Conservation (phyloP, 2,329 filamentous ascomycete genomes). For the Nemania sp. region DNA sequence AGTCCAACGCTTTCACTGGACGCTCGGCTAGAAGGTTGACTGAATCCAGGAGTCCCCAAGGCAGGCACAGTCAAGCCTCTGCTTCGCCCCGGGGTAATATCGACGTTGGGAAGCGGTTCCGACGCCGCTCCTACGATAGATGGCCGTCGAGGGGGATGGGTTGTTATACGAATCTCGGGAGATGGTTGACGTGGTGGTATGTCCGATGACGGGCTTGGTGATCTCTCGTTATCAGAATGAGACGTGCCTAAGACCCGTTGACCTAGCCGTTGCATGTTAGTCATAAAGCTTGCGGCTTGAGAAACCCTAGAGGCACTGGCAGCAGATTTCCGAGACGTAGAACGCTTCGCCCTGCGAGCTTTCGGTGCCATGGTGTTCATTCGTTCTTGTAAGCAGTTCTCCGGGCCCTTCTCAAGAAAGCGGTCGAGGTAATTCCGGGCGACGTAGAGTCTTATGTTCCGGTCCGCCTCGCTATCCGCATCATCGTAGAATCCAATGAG, state of each 20-base stretch:
- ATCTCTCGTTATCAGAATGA: constrained; percentile 20
- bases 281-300: constrained; percentile 33
- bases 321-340: constrained; percentile 14
- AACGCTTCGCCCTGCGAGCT: constrained; percentile 18
- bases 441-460: constrained; percentile 54
- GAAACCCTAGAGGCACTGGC: constrained; percentile 13
- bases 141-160: constrained; percentile 35
- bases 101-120: constrained; percentile 26
- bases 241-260: constrained; percentile 33
- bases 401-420: constrained; percentile 59
- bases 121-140: constrained; percentile 31
- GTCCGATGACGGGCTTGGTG: constrained; percentile 20
- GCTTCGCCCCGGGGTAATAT: constrained; percentile 24
- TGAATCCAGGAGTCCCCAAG: constrained; percentile 35
- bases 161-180: constrained; percentile 46
- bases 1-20: constrained; percentile 32
- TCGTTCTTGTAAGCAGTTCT: constrained; percentile 57
- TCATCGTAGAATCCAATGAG: constrained; percentile 65
- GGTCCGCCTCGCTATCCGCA: constrained; percentile 41
- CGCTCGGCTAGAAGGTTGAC: constrained; percentile 36
- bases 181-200: constrained; percentile 25
- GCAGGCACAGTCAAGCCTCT: constrained; percentile 42
- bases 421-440: constrained; percentile 55
- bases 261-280: constrained; percentile 35
- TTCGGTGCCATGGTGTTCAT: constrained; percentile 43